Conservation (phyloP, 495 filamentous ascomycete species). For the Xylaria curta region DNA sequence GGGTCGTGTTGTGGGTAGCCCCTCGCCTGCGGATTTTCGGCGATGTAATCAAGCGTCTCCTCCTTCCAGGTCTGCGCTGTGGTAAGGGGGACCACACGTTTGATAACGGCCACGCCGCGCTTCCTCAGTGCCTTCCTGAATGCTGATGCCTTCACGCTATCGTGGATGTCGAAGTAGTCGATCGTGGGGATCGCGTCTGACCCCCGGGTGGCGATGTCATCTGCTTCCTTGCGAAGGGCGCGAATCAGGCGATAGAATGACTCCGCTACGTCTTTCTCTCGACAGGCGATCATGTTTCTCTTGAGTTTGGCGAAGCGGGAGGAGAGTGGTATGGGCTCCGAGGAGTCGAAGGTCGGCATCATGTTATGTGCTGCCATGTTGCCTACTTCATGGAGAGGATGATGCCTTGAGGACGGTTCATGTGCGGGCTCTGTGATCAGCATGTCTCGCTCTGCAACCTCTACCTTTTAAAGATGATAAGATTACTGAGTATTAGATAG, state of each 20-base stretch:
- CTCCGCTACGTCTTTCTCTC: constrained; percentile 61
- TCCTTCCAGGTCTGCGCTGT: constrained; percentile 60
- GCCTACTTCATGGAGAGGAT: constrained; percentile 15
- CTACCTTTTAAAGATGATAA: background rate
- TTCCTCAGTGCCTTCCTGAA: constrained; percentile 58
- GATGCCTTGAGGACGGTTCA: background rate
- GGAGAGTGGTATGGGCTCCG: constrained; percentile 62
- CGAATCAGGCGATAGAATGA: constrained; percentile 74
- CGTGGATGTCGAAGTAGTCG: constrained; percentile 62
- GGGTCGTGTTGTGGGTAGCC: constrained; percentile 53
- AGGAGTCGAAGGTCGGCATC: constrained; percentile 10
- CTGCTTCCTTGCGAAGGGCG: constrained; percentile 60
- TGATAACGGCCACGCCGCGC: constrained; percentile 67
- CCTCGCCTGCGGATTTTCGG: constrained; percentile 56
- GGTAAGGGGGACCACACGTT: constrained; percentile 62
- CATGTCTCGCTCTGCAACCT: background rate
- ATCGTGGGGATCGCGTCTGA: constrained; percentile 65
- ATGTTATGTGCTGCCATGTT: constrained; percentile 14
- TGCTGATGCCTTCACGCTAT: constrained; percentile 48
- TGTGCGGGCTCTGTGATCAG: constrained; percentile 2
- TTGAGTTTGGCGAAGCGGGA: constrained; percentile 77
- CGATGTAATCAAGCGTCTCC: constrained; percentile 61
- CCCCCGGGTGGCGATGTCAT: constrained; percentile 48
- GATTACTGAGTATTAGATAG: background rate
- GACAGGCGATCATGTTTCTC: constrained; percentile 62